A percentile compares a stretch with the other conserved stretches of the same genome.
These are phyloP conservation scores for Primulina huaijiensis DNA, from an alignment of 257 asterid genomes.

Conservation along the genomic window DNA sequence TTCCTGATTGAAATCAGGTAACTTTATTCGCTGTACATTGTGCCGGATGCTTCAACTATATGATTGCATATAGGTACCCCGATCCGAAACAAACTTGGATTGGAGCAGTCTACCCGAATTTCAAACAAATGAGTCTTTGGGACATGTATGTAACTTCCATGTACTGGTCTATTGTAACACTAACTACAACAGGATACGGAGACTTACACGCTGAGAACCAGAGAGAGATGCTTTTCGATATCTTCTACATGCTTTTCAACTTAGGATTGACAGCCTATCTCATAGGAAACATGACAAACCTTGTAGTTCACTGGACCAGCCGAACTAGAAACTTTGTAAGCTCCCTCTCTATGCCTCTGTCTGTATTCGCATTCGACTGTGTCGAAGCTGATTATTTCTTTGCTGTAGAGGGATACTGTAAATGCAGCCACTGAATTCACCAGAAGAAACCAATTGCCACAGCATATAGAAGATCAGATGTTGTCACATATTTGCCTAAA, in stretches of 20 bases:
- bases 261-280: conserved; percentile 85
- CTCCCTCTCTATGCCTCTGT: conserved; percentile 18
- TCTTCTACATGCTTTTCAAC: conserved; percentile 90
- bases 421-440: conserved; percentile 40
- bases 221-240: conserved; percentile 78
- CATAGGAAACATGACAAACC: conserved; percentile 95
- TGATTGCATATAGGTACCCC: conserved; percentile 69
- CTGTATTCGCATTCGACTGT: too few relatives aligned
- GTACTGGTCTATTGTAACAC: conserved; percentile 95
- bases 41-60: conserved; percentile 90
- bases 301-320: conserved; percentile 92
- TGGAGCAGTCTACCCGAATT: conserved; percentile 64
- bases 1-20: conserved; percentile 46
- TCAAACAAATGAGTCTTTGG: conserved; percentile 64
- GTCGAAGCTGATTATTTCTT: background rate
- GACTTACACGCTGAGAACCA: conserved; percentile 86
- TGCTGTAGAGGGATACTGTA: conserved; percentile 36
- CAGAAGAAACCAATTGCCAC: conserved; percentile 36
- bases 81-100: conserved; percentile 73
- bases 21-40: conserved; percentile 92
- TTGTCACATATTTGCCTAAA: conserved; percentile 38
- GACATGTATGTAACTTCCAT: conserved; percentile 71
- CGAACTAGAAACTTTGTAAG: conserved; percentile 83
- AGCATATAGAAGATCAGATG: conserved; percentile 40
- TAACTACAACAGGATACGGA: conserved; percentile 94